Evolutionary conservation across 441 rosid genomes (phyloP).

Genomic region (Brassica hybrid): DNA sequence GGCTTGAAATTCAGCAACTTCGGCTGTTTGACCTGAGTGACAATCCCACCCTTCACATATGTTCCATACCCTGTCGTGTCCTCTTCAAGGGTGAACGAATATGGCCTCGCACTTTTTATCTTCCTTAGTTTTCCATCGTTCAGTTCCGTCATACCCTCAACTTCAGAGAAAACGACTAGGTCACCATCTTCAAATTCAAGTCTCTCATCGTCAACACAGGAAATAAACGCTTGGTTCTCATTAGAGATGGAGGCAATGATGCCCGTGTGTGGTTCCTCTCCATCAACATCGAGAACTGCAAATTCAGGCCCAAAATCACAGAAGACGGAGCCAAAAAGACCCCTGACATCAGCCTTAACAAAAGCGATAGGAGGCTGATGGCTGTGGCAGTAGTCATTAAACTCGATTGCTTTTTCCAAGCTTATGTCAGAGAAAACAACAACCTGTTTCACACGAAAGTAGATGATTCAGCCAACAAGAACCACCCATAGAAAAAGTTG

Average conservation of each 20-base stretch:
- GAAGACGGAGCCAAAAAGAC: constrained; percentile 87
- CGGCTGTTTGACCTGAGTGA: constrained; percentile 88
- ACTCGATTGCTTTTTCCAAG: constrained; percentile 70
- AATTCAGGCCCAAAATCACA: constrained; percentile 94
- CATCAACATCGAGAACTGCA: constrained; percentile 85
- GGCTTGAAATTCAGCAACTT: constrained; percentile 81
- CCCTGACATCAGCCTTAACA: constrained; percentile 82
- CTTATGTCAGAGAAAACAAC: constrained; percentile 81
- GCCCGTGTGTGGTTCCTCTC: constrained; percentile 91
- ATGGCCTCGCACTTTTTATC: constrained; percentile 78
- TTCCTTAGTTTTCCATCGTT: constrained; percentile 93
- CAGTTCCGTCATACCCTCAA: constrained; percentile 84
- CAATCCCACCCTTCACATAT: constrained; percentile 87
- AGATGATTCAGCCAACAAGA: constrained; percentile 32
- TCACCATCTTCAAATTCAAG: constrained; percentile 95
- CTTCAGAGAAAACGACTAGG: constrained; percentile 87
- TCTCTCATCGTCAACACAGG: constrained; percentile 94
- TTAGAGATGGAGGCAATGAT: constrained; percentile 89
- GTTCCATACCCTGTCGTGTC: constrained; percentile 69
- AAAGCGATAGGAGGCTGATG: constrained; percentile 84
- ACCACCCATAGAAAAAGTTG: constrained; percentile 1
- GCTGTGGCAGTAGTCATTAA: constrained; percentile 77
- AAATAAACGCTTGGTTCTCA: constrained; percentile 75
- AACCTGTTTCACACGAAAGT: constrained; percentile 57
- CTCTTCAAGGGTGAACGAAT: constrained; percentile 80